Percentiles rank a stretch among this genome's conserved stretches.
Evolutionary conservation across 139 green algal genomes (phyloP).

Genomic region (Coelastrella sp.): DNA sequence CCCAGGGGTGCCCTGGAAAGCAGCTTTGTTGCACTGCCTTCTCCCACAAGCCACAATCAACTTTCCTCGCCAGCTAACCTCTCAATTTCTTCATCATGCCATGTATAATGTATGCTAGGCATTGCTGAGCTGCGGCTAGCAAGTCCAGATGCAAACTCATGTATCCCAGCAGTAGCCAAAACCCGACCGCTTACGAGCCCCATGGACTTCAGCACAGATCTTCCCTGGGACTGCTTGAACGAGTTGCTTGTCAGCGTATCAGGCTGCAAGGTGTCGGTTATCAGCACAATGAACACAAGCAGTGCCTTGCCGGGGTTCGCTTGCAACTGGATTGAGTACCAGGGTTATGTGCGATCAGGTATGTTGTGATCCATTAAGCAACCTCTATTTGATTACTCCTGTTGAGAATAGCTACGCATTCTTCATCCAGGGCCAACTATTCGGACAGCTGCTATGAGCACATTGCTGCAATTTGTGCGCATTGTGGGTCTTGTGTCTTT

Average conservation of each 20-base stretch:
- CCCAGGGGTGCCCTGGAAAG: too few species aligned
- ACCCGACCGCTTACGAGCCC: not conserved
- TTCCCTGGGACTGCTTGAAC: slow-evolving; percentile 42
- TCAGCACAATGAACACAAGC: not conserved
- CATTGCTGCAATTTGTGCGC: too few species aligned
- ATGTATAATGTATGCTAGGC: not conserved
- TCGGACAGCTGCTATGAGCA: too few species aligned
- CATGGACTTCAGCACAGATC: slow-evolving; percentile 17
- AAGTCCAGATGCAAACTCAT: not conserved
- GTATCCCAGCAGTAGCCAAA: not conserved
- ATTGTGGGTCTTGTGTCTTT: too few species aligned
- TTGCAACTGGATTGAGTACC: slow-evolving; percentile 32
- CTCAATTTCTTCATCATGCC: too few species aligned
- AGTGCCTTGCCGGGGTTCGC: not conserved
- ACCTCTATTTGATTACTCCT: too few species aligned
- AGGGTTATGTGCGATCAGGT: not conserved
- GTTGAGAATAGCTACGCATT: too few species aligned
- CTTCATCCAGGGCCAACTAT: too few species aligned
- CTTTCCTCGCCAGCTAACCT: too few species aligned
- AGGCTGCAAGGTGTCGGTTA: slow-evolving; percentile 18
- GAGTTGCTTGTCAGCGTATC: not conserved
- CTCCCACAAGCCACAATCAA: too few species aligned
- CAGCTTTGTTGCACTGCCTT: too few species aligned
- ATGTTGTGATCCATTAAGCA: not conserved
- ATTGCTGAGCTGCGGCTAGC: not conserved